Conservation (phyloP, 495 filamentous ascomycete genomes). For the Oidiodendron maius region DNA sequence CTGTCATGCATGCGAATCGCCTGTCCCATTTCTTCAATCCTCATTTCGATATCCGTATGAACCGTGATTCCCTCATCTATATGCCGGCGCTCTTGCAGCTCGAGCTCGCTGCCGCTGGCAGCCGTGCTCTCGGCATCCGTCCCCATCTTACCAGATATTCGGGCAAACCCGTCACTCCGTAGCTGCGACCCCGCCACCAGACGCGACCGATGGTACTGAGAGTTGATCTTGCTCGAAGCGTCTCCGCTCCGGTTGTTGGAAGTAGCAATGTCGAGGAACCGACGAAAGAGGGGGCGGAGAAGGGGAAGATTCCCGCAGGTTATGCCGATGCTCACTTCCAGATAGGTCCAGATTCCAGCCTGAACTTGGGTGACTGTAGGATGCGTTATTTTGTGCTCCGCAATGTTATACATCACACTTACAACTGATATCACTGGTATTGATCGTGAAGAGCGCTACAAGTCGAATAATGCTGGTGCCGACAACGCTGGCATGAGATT, state of each 20-base stretch:
- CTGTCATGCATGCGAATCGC: background rate
- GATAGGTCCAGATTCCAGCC: slow-evolving; percentile 24
- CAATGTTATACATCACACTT: no score
- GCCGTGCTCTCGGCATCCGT: background rate
- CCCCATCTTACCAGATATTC: background rate
- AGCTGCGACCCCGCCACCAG: background rate
- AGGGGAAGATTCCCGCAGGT: slow-evolving; percentile 23
- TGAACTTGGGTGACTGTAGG: slow-evolving; percentile 8
- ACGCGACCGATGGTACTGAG: background rate
- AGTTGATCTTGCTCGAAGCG: background rate
- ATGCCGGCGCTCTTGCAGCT: background rate
- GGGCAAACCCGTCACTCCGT: background rate
- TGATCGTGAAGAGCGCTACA: slow-evolving; percentile 4
- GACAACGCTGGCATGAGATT: background rate
- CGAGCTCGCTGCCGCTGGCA: slow-evolving; percentile 1
- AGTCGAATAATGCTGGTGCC: slow-evolving; percentile 8
- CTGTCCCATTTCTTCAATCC: background rate
- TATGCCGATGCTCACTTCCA: slow-evolving; percentile 27
- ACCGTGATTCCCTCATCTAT: slow-evolving; percentile 7
- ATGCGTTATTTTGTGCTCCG: no score
- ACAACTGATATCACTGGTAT: slow-evolving; percentile 9
- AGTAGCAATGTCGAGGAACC: slow-evolving; percentile 1
- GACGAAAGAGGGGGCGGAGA: slow-evolving; percentile 19
- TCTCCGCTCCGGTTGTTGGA: background rate
- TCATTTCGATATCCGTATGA: slow-evolving; percentile 8